Percentiles rank a stretch among this genome's conserved stretches.
phyloP scores from a whole-genome alignment of 2,329 filamentous ascomycete species.

The Colletotrichum sp. region DNA sequence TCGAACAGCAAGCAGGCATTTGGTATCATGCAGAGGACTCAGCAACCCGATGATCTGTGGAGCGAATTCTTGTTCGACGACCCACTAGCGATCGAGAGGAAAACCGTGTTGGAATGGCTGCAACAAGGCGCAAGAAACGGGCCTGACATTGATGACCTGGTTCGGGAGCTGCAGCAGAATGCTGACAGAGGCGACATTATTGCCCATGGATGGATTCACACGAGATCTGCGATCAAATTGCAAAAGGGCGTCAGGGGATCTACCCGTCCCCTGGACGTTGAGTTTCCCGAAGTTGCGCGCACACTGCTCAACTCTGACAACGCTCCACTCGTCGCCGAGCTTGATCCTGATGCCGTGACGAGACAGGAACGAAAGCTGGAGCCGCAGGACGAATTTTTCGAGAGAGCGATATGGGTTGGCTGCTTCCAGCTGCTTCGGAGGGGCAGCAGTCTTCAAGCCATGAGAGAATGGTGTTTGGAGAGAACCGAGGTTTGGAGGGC shows the following conservation, averaged over 20 bases:
- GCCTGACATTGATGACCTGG: constrained; percentile 76
- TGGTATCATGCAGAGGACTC: not conserved
- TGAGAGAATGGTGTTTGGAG: constrained; percentile 86
- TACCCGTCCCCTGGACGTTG: constrained; percentile 57
- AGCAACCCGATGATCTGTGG: not conserved
- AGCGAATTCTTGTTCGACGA: constrained; percentile 77
- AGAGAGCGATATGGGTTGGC: constrained; percentile 90
- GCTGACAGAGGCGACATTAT: constrained; percentile 83
- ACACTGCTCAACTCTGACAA: constrained; percentile 64
- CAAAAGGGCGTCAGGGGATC: constrained; percentile 73
- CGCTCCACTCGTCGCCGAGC: constrained; percentile 77
- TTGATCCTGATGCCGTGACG: constrained; percentile 89
- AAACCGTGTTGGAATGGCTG: constrained; percentile 84
- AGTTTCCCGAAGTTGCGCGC: constrained; percentile 59
- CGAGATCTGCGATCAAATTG: constrained; percentile 86
- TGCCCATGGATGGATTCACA: constrained; percentile 91
- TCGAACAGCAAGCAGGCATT: not conserved
- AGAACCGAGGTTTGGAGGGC: constrained; percentile 90
- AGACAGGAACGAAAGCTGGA: constrained; percentile 80
- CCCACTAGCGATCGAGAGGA: constrained; percentile 76
- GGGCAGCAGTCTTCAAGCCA: constrained; percentile 74
- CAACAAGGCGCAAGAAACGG: constrained; percentile 76
- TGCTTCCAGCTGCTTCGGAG: constrained; percentile 91
- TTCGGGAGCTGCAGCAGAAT: constrained; percentile 75
- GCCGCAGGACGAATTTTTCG: constrained; percentile 84